Evolutionary conservation across 208 protist species (phyloP).

Genomic region (Crithidia sp.): DNA sequence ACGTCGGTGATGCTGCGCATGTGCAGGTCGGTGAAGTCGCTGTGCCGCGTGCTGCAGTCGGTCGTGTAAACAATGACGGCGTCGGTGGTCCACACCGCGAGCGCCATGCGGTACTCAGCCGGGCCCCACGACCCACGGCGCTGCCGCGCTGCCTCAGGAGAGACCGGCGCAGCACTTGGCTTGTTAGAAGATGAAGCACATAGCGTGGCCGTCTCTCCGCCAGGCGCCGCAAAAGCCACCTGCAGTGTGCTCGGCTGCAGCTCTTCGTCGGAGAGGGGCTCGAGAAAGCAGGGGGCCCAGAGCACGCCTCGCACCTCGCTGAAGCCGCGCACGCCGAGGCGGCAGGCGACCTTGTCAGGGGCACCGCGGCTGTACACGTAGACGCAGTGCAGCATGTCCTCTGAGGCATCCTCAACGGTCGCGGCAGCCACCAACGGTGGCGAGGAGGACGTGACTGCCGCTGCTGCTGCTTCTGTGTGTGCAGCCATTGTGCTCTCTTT

Average conservation of each 20-base stretch:
- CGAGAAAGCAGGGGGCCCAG: conserved; percentile 86
- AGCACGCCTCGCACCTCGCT: conserved; percentile 78
- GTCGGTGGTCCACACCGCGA: conserved; percentile 88
- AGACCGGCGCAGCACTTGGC: no score
- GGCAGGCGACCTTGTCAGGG: conserved; percentile 59
- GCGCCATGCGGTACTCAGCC: conserved; percentile 82
- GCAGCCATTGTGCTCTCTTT: background rate
- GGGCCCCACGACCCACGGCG: conserved; percentile 66
- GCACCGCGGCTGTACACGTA: conserved; percentile 78
- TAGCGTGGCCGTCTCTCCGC: no score
- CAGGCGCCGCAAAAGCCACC: background rate
- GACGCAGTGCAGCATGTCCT: conserved; percentile 80
- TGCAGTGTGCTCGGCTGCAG: conserved; percentile 17
- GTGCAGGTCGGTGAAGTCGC: conserved; percentile 90
- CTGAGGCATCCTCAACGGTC: conserved; percentile 29
- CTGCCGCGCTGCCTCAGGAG: conserved; percentile 9
- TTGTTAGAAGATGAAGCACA: no score
- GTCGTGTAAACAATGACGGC: conserved; percentile 89
- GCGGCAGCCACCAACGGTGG: background rate
- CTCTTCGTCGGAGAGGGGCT: conserved; percentile 38
- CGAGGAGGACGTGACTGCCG: no score
- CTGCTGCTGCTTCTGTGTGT: background rate
- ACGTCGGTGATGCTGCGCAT: conserved; percentile 91
- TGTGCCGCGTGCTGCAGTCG: conserved; percentile 75
- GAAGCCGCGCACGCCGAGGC: conserved; percentile 65